These are phyloP conservation scores for Favolaschia claudopus DNA, from an alignment of 768 basidiomycete genomes.

Conservation along the genomic window DNA sequence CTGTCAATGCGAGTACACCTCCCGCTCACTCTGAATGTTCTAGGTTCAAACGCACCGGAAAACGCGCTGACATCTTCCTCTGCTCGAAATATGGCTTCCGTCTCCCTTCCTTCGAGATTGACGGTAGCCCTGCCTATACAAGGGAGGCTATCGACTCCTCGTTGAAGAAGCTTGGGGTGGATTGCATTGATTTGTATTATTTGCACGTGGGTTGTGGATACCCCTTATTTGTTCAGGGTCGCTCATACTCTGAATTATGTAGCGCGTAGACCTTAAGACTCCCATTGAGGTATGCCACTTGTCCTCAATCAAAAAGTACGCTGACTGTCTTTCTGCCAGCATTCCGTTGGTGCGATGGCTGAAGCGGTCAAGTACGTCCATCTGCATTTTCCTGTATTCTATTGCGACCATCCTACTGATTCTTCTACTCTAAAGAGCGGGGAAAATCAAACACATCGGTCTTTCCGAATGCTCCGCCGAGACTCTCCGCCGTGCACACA, in stretches of 20 bases:
- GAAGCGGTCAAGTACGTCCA: background rate
- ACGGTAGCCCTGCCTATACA: constrained; percentile 41
- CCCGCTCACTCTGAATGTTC: background rate
- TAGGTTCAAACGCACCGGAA: constrained; percentile 50
- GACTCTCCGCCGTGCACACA: constrained; percentile 42
- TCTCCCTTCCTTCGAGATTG: constrained; percentile 10
- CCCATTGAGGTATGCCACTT: constrained; percentile 28
- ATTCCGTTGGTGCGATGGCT: background rate
- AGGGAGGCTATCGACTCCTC: constrained; percentile 36
- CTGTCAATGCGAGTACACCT: background rate
- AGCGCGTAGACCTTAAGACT: constrained; percentile 7
- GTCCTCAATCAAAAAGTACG: too few relatives aligned
- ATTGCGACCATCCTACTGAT: too few relatives aligned
- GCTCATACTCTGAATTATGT: background rate
- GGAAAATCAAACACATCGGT: constrained; percentile 44
- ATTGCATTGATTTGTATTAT: constrained; percentile 41
- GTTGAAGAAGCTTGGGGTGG: constrained; percentile 36
- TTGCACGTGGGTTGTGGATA: constrained; percentile 31
- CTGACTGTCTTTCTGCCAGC: too few relatives aligned
- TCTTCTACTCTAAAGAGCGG: constrained; percentile 32
- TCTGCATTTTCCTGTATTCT: too few relatives aligned
- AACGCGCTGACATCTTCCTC: constrained; percentile 52
- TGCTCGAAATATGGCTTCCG: constrained; percentile 53
- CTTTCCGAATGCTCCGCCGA: constrained; percentile 42
- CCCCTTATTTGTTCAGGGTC: background rate